A percentile compares a stretch with the other conserved stretches of the same genome.
These are phyloP conservation scores for Cyphellophora attinorum DNA, from an alignment of 2,329 filamentous ascomycete species.

Conservation along the genomic window DNA sequence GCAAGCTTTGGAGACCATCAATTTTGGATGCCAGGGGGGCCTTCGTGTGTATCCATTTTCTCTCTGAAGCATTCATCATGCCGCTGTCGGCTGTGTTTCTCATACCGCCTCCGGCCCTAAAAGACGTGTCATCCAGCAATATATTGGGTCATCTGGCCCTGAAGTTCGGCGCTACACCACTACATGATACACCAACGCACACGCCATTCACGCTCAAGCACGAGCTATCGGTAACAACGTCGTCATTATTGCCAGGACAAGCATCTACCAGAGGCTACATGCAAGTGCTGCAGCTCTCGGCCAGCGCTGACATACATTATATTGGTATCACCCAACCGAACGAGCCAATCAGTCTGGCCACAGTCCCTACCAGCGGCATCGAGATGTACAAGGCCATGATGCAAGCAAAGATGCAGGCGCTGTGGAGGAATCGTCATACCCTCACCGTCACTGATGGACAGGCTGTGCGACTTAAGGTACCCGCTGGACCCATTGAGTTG, in stretches of 20 bases:
- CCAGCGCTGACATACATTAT: constrained; percentile 12
- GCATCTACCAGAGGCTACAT: constrained; percentile 11
- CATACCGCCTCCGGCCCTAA: constrained; percentile 11
- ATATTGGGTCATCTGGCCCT: constrained; percentile 17
- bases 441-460: constrained; percentile 15
- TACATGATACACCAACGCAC: constrained; percentile 4
- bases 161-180: constrained; percentile 12
- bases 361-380: constrained; percentile 12
- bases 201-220: constrained; percentile 15
- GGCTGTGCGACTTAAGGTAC: constrained; percentile 7
- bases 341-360: constrained; percentile 7
- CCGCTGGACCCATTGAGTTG: constrained; percentile 9
- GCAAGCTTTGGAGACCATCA: too few species aligned
- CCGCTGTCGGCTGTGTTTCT: constrained; percentile 9
- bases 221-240: constrained; percentile 18
- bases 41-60: not conserved
- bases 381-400: constrained; percentile 17
- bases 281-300: constrained; percentile 15
- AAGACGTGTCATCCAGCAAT: too few species aligned
- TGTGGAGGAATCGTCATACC: constrained; percentile 16
- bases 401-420: constrained; percentile 15
- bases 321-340: constrained; percentile 9
- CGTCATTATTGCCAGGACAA: constrained; percentile 15
- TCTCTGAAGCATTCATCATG: not conserved
- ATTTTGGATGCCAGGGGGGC: too few species aligned